Evolutionary conservation across 2,329 filamentous ascomycete species (phyloP), one percentile per base, ranked within the genome.

Genomic region (Hymenoscyphus scutula): DNA sequence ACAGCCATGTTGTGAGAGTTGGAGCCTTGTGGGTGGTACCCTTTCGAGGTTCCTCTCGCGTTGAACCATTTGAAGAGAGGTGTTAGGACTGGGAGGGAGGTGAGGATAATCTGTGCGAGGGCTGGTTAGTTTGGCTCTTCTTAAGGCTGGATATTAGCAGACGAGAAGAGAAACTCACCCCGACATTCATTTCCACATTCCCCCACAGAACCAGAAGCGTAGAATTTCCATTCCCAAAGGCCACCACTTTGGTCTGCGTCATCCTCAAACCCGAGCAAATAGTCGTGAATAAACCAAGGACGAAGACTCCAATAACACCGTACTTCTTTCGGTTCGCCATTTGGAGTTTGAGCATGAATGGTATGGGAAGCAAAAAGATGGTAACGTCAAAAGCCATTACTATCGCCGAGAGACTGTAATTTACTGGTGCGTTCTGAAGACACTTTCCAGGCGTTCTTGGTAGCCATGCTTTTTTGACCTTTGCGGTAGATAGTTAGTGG

Each of bases 161-260:
- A 11, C 23, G 23, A 27, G 23, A 15, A 45, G 51, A 19, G 54
- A 23, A 25, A 67, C 80, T 69, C 76, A 84, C 82, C 11, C 82
- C 82, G 32, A 84, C 78, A 65, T 84, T 84, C 71, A 84, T 82
- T 69, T 85, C 82, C 61, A 85, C 81, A 1, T 79, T 81, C 4
- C 82, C 82, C 82, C 82, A 85, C 0, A 84, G 73, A 0, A 85
- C 76, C 11, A 85, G 74, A 78, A 82, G 81, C 4, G 82, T 84
- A 0, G 82, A 83, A 67, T 56, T 56, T 13, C 53, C 53, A 7
- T 56, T 56, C 19, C 53, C 53, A 23, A 56, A 56, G 84, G 82
- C 8, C 76, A 71, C 3, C 19, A 53, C n/a, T 3, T 27, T 38
- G 3, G 57, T 64, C 27, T 60, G 51, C 13, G 15, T 37, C 60